These are phyloP conservation scores for Mycosarcoma mackinlayi DNA, from an alignment of 1,284 basidiomycete species.

Conservation along the genomic window DNA sequence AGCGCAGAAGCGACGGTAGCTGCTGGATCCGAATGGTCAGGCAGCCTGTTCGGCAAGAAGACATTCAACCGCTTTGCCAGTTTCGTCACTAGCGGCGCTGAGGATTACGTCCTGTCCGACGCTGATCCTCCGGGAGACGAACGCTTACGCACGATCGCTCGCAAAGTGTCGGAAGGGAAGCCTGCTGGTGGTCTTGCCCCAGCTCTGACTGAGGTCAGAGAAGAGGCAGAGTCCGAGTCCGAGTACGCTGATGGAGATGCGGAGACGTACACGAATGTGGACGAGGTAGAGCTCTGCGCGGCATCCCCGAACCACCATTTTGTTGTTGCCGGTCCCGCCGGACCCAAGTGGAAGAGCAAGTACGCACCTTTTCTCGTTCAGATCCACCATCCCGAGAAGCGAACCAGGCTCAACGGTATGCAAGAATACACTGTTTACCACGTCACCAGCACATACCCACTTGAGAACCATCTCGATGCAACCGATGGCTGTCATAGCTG, in stretches of 20 bases:
- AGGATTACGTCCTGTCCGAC: constrained; percentile 71
- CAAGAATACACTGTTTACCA: constrained; percentile 78
- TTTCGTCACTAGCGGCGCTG: constrained; percentile 85
- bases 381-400: constrained; percentile 82
- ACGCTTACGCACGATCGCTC: constrained; percentile 23
- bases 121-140: constrained; percentile 23
- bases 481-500: neutral
- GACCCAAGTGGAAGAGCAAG: constrained; percentile 77
- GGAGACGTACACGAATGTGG: neutral
- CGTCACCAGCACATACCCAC: constrained; percentile 79
- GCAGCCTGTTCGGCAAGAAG: constrained; percentile 76
- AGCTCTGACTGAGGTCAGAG: constrained; percentile 13
- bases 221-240: constrained; percentile 11
- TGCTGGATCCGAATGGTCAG: constrained; percentile 31
- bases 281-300: constrained; percentile 1
- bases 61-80: constrained; percentile 82
- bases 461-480: constrained; percentile 1
- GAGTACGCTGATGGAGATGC: neutral
- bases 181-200: neutral
- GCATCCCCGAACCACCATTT: constrained; percentile 71
- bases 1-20: constrained; percentile 1
- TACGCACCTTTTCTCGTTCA: constrained; percentile 78
- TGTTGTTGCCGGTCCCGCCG: constrained; percentile 75
- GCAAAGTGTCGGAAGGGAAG: constrained; percentile 37
- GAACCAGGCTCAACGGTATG: constrained; percentile 75